Percentiles rank a stretch among this genome's conserved stretches.
These are phyloP conservation scores for Phytopythium montanum DNA, from an alignment of 352 stramenopile species.

Conservation along the genomic window DNA sequence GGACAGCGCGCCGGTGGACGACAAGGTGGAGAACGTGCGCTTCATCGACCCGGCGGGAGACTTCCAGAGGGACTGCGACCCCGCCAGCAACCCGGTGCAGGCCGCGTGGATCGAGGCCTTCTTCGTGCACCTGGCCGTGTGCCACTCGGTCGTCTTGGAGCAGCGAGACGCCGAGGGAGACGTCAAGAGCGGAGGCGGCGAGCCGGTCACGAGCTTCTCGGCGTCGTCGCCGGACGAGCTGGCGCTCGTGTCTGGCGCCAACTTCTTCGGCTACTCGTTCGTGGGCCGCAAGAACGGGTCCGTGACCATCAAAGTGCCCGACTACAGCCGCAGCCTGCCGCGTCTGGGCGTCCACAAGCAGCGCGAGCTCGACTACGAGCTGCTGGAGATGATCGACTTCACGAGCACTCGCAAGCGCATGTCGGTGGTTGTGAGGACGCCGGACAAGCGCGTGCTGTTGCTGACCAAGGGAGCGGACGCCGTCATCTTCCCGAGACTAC, in stretches of 20 bases:
- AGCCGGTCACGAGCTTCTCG: constrained; percentile 48
- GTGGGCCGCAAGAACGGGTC: constrained; percentile 55
- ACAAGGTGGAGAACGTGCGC: constrained; percentile 69
- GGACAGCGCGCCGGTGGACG: constrained; percentile 49
- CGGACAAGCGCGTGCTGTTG: constrained; percentile 59
- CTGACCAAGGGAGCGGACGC: constrained; percentile 85
- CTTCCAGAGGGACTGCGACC: constrained; percentile 49
- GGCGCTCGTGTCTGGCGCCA: constrained; percentile 73
- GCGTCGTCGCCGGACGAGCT: constrained; percentile 82
- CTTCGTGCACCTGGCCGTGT: constrained; percentile 76
- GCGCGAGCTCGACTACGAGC: constrained; percentile 61
- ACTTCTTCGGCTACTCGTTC: constrained; percentile 83
- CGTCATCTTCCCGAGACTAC: constrained; percentile 68
- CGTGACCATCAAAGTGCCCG: constrained; percentile 46
- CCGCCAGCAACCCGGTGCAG: constrained; percentile 38
- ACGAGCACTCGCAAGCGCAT: constrained; percentile 98
- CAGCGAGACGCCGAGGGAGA: constrained; percentile 31
- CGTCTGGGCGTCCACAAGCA: constrained; percentile 6
- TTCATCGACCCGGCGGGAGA: constrained; percentile 78
- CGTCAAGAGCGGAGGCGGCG: constrained; percentile 13
- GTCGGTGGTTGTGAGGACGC: constrained; percentile 94
- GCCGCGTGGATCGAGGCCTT: constrained; percentile 79
- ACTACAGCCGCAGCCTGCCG: neutral
- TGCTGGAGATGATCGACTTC: constrained; percentile 98
- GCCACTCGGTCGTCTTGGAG: constrained; percentile 83